Evolutionary conservation across 202 grass and related monocot species (phyloP).

Genomic region (Dendrocalamus latiflorus): DNA sequence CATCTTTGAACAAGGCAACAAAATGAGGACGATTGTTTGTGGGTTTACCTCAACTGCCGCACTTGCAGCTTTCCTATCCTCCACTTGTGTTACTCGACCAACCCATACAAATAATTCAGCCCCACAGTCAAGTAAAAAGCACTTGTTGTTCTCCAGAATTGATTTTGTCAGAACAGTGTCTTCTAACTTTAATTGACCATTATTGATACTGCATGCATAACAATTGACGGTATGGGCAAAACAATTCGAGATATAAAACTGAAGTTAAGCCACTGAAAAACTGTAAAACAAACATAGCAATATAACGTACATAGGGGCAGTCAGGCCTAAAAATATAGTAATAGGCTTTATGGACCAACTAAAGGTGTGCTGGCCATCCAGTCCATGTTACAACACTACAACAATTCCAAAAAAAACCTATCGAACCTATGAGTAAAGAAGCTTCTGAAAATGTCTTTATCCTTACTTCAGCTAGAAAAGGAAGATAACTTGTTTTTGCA

Average conservation of each 20-base stretch:
- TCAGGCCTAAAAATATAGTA: conserved; percentile 16
- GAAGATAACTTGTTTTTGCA: background rate
- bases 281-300: background rate
- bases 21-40: background rate
- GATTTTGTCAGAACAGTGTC: conserved; percentile 56
- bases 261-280: conserved; percentile 2
- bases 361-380: background rate
- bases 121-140: conserved; percentile 90
- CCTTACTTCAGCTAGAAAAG: background rate
- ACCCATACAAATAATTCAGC: conserved; percentile 88
- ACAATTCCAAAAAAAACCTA: background rate
- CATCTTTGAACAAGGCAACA: conserved; percentile 15
- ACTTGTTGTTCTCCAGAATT: conserved; percentile 75
- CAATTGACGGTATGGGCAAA: background rate
- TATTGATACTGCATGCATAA: conserved; percentile 55
- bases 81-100: conserved; percentile 71
- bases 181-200: conserved; percentile 66
- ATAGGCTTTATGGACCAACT: background rate
- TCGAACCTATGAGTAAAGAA: background rate
- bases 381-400: background rate
- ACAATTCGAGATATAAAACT: background rate
- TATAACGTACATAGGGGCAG: background rate
- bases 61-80: conserved; percentile 80
- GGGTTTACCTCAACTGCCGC: conserved; percentile 62
- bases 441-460: background rate